These are phyloP conservation scores for Citrullus amarus DNA, from an alignment of 306 rosid species.

Conservation along the genomic window DNA sequence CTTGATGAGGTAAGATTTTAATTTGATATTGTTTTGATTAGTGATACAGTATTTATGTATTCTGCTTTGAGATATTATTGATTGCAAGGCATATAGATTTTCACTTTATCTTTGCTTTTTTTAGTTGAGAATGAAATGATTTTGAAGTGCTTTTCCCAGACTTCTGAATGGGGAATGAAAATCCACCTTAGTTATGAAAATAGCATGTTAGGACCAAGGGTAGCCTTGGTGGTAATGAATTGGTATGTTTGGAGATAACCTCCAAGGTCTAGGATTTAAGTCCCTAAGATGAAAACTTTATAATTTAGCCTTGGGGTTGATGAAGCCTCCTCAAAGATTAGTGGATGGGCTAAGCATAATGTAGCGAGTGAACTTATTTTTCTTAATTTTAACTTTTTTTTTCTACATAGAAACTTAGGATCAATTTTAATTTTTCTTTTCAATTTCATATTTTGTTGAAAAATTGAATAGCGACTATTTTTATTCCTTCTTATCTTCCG, in stretches of 20 bases:
- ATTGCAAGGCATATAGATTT: not conserved
- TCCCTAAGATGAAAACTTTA: not conserved
- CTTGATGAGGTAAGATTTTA: slow-evolving; percentile 65
- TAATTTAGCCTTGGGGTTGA: not conserved
- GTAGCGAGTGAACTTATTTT: not conserved
- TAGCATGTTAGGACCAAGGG: not conserved
- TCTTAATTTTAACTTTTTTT: not conserved
- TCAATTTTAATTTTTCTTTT: not conserved
- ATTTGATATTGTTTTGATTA: not conserved
- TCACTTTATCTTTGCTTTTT: not conserved
- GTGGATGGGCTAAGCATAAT: not conserved
- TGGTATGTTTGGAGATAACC: not conserved
- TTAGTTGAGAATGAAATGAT: not conserved
- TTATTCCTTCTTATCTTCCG: not conserved
- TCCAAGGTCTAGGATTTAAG: not conserved
- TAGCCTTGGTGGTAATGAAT: not conserved
- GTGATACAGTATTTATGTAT: not conserved
- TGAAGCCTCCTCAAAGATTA: not conserved
- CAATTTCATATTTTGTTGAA: not conserved
- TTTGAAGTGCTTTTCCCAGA: not conserved
- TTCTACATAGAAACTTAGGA: not conserved
- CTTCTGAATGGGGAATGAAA: not conserved
- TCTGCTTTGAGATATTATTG: not conserved
- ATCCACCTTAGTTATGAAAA: not conserved
- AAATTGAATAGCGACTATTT: too few species aligned